Base-by-base conservation (phyloP, 2,329 filamentous ascomycete species). In the Aureobasidium mangrovei region DNA sequence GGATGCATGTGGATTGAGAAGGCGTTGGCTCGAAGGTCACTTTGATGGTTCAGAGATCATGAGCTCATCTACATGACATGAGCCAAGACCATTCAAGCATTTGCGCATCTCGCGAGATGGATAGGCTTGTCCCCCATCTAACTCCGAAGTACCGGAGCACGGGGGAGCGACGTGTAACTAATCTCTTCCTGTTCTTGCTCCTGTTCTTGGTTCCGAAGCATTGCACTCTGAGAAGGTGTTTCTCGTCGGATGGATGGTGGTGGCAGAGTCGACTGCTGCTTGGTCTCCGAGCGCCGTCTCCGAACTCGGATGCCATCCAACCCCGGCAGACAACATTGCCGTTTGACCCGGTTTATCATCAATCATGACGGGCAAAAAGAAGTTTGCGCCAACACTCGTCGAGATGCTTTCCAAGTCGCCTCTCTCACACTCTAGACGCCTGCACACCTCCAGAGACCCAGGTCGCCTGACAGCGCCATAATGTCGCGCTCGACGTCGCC, bases 71-170 rank as follows among this genome's bases (percentile, higher is more conserved):
- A 38, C 41, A 18, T 51, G 24, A 35, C 45, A 12, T 27, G 39
- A 12, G 46, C 46, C 46, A 49, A 49, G 46, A 49, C 9, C 32
- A 10, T 10, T 49, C 46, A 32, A 49, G 46, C 45, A 47, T 47
- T 33, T 26, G 35, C 5, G 45, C 32, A 36, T 32, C 36, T 18
- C 18, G 18, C 18, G 18, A 18, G 18, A 18, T 18, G 18, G 18
- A 18, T 18, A 18, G 18, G 18, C 18, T 18, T 18, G 18, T 18
- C 18, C 18, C 18, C 18, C 18, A 18, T 18, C 18, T 18, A 18
- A 18, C 18, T 18, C 18, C 18, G 18, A 18, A 18, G 18, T 18
- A 18, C 18, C 18, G 18, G 18, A 18, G 18, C 18, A 18, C 18
- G 18, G 18, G 18, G 18, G 18, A 18, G 18, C 18, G 18, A 18